These are phyloP conservation scores for Mycena amicta DNA, from an alignment of 768 basidiomycete genomes.

Conservation along the genomic window DNA sequence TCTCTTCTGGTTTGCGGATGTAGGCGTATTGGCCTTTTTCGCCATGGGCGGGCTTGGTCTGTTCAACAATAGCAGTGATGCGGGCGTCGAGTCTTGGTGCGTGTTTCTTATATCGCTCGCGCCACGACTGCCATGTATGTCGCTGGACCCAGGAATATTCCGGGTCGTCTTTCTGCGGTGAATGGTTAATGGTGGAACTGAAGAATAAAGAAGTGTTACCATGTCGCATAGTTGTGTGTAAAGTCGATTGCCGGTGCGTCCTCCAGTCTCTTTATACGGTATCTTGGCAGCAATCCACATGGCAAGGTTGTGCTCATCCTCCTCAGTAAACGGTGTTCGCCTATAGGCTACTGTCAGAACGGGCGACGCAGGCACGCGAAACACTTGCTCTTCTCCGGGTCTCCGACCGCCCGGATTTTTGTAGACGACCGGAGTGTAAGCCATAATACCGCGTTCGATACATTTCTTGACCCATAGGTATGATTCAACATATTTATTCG, in stretches of 20 bases:
- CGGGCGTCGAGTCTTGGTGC: constrained; percentile 62
- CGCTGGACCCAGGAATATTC: constrained; percentile 80
- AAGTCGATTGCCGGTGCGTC: constrained; percentile 78
- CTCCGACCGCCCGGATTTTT: constrained; percentile 84
- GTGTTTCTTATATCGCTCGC: constrained; percentile 88
- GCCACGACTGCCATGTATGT: constrained; percentile 91
- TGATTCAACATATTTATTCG: constrained; percentile 78
- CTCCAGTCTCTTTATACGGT: constrained; percentile 81
- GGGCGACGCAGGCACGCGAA: not conserved
- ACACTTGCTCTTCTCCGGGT: constrained; percentile 75
- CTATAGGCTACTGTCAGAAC: constrained; percentile 44
- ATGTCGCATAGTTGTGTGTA: constrained; percentile 82
- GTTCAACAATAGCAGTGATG: constrained; percentile 68
- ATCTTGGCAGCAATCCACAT: constrained; percentile 83
- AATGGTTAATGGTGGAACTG: constrained; percentile 2
- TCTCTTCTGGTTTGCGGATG: constrained; percentile 74
- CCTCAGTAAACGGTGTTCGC: constrained; percentile 75
- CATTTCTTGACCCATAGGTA: constrained; percentile 86
- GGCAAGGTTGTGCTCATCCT: constrained; percentile 75
- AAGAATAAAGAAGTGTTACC: constrained; percentile 38
- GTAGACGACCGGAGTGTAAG: constrained; percentile 77
- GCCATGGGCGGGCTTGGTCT: constrained; percentile 67
- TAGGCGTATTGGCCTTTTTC: constrained; percentile 86
- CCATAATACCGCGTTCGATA: constrained; percentile 64
- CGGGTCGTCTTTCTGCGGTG: constrained; percentile 58